Evolutionary conservation across 441 rosid species (phyloP), one percentile per base, ranked within the genome.

Genomic region (Viola pubescens): DNA sequence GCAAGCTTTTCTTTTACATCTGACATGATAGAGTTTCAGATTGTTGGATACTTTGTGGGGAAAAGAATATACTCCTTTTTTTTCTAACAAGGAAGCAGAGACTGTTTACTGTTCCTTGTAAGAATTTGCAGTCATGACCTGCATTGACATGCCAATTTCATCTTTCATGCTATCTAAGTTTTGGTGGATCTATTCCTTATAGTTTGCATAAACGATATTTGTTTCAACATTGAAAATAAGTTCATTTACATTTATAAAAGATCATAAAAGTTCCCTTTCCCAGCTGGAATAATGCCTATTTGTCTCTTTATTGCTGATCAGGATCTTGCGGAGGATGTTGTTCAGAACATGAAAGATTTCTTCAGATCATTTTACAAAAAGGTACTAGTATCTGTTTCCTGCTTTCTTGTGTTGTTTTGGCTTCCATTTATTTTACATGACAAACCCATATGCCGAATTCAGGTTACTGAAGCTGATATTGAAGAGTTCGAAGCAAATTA

Each of bases 391-490:
- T 14, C 54, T 66, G 42, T 41, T 54, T 52, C 39, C 37, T 58
- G 66, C 16, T 64, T 9, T 49, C 40, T 5, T 61, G 1, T 43
- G 13, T 52, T 42, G 13, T 37, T 54, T 56, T 56, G 58, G 40
- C 53, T 55, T 14, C 60, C 7, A 5, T 12, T 45, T 48, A 41
- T 61, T 3, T 5, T 7, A 40, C 50, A 42, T 26, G 46, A 38
- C 56, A 56, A 44, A 55, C 34, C 42, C 40, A 43, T 60, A n/a
- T 42, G 4, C 54, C 48, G 6, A 52, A 68, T 63, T 61, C 73
- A 92, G 97, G 85, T 89, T 56, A 90, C 97, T 13, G 91, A 83
- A 67, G 88, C 85, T 60, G 96, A 89, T 63, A 82, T 92, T 34
- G 91, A 81, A 70, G 96, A 86, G 79, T 89, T 89, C 72, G 86